phyloP scores from a whole-genome alignment of 73 alveolate species.

The Stentor coeruleus region DNA sequence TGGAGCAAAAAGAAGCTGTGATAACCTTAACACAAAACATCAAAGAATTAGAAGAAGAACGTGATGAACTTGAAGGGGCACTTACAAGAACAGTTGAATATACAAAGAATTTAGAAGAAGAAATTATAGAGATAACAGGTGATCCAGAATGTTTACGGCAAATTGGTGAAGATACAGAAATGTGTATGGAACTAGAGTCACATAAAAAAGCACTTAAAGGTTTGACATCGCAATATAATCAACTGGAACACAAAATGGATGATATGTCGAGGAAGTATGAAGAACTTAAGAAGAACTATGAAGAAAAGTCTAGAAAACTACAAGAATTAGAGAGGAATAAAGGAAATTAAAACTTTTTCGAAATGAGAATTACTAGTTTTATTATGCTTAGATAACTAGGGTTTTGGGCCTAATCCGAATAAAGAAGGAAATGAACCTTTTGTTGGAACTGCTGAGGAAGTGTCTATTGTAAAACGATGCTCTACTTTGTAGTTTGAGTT shows the following conservation, averaged over 20 bases:
- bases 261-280: neutral
- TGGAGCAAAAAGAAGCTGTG: neutral
- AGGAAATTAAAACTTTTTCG: no score
- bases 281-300: neutral
- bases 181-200: slow-evolving; percentile 18
- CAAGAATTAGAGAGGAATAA: neutral
- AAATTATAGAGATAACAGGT: neutral
- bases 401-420: no score
- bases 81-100: neutral
- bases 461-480: no score
- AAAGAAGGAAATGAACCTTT: no score
- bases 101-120: slow-evolving; percentile 6
- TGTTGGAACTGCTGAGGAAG: no score
- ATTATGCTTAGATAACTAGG: no score
- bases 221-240: slow-evolving; percentile 15
- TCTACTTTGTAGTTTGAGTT: no score
- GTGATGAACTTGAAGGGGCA: slow-evolving; percentile 11
- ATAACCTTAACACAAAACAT: neutral
- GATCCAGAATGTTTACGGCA: neutral
- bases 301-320: neutral
- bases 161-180: slow-evolving; percentile 7
- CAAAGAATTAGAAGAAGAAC: neutral
- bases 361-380: no score
- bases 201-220: slow-evolving; percentile 25
- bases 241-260: slow-evolving; percentile 8